Base-by-base conservation (phyloP, 108 stramenopile species). In the Hondaea fermentalgiana region DNA sequence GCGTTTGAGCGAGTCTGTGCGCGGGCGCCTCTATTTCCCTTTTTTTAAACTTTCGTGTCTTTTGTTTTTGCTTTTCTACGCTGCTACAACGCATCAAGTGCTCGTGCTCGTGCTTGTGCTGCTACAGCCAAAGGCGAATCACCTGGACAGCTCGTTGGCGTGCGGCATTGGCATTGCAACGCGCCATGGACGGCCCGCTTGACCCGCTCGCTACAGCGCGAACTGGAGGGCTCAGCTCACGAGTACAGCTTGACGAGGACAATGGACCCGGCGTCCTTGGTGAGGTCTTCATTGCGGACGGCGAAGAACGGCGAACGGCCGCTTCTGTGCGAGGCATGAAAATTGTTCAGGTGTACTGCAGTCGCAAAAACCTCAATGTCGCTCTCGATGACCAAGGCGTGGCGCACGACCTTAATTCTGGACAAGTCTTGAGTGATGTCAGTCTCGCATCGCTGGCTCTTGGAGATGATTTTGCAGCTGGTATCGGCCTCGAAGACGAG, bases 401-500 rank as follows among this genome's bases (percentile, higher is more conserved):
- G 10, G 76, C 76, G 10, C 76, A 83, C 23, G 49, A 53, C 76
- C 51, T 53, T 2, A 0, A 8, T 83, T 45, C 16, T 23, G 49
- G 76, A 12, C 19, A 53, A 12, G 12, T 83, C 6, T 16, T 83
- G 17, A 53, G 51, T 3, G 76, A 83, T 12, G 76, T 83, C 49
- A 8, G 43, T 53, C 51, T 83, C 25, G 76, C 14, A 28, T 53
- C 23, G 6, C n/a, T 83, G 23, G 45, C 76, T 23, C 25, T 53
- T 47, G 51, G 76, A 12, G 3, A 53, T 6, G 23, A 6, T 12
- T 83, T 83, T 45, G 8, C 49, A 17, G 76, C 76, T 17, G 76
- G 76, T 4, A 53, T 83, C 25, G 76, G 76, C n/a, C 76, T 83
- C 25, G 23, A 83, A 6, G 58, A 88, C 57, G 92, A 91, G 43